Base-by-base conservation (phyloP, 768 basidiomycete species). In the Leccinum longicurvipes region DNA sequence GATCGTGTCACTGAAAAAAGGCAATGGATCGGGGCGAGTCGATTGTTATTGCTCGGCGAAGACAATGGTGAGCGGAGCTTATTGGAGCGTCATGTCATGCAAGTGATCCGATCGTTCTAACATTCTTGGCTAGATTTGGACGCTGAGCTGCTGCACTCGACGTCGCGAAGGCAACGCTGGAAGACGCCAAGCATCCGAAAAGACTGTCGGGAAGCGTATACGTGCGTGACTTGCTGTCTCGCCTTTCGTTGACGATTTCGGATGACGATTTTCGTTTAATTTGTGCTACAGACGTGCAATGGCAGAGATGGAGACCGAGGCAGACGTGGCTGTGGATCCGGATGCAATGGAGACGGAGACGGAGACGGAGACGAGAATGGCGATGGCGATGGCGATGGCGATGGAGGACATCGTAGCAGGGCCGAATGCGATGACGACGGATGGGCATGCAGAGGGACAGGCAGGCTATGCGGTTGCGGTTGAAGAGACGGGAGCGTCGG, bases 21-120 rank as follows among this genome's bases (percentile, higher is more conserved):
- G 89, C 79, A 83, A 72, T 87, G 80, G 76, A 74, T 91, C 4
- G 66, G 75, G 3, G 57, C 75, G 14, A 80, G 79, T 27, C 79
- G 79, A 54, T 71, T 96, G n/a, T 74, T 80, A 46, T 62, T 83
- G 54, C 74, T 96, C 3, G 87, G 87, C 5, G 91, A 91, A 61
- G 78, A 84, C 64, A 68, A 80, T 60, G 79, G 92, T 93, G 63
- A 69, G 82, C 55, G 12, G 12, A 5, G n/a, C n/a, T 19, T 50
- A 19, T 23, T 24, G 17, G 47, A 47, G 32, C 29, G 6, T 41
- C 31, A 24, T 44, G 14, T n/a, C 36, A 39, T n/a, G 15, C 14
- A 14, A 15, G 41, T 28, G 21, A 19, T 39, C n/a, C 57, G 52
- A 39, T 39, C 31, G 15, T 27, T 39, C 25, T 34, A 51, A 54